A percentile compares a stretch with the other conserved stretches of the same genome.
Evolutionary conservation across 176 grass and related monocot genomes (phyloP).

Genomic region (Thalia dealbata): DNA sequence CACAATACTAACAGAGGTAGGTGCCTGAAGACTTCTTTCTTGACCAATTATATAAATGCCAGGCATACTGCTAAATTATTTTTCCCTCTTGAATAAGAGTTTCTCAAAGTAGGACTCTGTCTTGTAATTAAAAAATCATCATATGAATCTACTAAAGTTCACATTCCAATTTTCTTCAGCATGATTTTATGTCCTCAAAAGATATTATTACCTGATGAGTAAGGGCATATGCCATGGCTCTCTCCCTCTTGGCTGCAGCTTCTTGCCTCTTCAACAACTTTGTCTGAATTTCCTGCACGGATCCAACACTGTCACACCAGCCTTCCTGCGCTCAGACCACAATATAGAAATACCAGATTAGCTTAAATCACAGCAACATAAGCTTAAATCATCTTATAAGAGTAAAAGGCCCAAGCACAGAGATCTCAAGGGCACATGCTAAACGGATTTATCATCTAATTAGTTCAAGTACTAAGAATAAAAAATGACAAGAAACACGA

Average conservation of each 20-base stretch:
- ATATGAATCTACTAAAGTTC: not conserved
- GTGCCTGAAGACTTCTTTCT: too few relatives aligned
- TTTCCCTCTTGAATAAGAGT: too few relatives aligned
- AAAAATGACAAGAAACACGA: not conserved
- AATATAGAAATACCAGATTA: conserved; percentile 6
- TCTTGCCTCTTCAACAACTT: conserved; percentile 93
- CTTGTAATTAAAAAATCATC: too few relatives aligned
- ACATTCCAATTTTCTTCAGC: not conserved
- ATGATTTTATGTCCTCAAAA: not conserved
- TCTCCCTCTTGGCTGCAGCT: conserved; percentile 85
- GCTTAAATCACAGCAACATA: not conserved
- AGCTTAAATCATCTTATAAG: not conserved
- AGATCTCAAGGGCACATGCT: not conserved
- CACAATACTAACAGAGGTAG: too few relatives aligned
- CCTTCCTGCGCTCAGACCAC: conserved; percentile 56
- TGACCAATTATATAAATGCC: too few relatives aligned
- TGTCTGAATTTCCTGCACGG: conserved; percentile 82
- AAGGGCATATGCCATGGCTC: conserved; percentile 96
- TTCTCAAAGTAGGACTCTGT: too few relatives aligned
- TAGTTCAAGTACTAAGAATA: not conserved
- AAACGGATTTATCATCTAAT: not conserved
- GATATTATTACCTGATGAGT: conserved; percentile 72
- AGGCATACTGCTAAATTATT: too few relatives aligned
- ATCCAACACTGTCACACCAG: conserved; percentile 94
- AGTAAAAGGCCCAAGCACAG: not conserved